Evolutionary conservation across 805 yeast species (phyloP).

Genomic region (Ogataea paradorogensis): DNA sequence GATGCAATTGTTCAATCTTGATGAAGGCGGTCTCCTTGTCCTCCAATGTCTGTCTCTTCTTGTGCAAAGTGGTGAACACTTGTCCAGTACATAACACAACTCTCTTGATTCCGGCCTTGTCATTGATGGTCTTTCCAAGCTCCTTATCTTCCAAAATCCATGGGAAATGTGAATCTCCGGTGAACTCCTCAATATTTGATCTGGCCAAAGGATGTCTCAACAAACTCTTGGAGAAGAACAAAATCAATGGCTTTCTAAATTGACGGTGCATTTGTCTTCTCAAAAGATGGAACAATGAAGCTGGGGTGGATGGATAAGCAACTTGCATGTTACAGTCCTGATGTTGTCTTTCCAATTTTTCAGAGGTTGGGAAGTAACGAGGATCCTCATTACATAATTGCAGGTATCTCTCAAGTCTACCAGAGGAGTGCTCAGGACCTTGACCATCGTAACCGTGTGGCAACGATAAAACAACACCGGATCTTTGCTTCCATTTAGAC

Average conservation of each 20-base stretch:
- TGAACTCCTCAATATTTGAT: conserved; percentile 77
- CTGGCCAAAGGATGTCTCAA: conserved; percentile 98
- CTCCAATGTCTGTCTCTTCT: conserved; percentile 75
- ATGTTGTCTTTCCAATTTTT: conserved; percentile 92
- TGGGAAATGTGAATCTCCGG: conserved; percentile 87
- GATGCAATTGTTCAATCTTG: conserved; percentile 92
- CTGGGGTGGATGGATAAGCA: conserved; percentile 97
- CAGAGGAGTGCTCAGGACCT: conserved; percentile 99
- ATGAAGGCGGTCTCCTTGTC: conserved; percentile 85
- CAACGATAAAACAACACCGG: conserved; percentile 89
- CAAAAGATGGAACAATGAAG: conserved; percentile 91
- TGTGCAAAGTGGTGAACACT: conserved; percentile 88
- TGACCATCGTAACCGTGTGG: conserved; percentile 99
- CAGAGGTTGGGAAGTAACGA: conserved; percentile 86
- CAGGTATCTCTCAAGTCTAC: conserved; percentile 94
- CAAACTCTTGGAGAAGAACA: conserved; percentile 89
- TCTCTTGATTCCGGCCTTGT: conserved; percentile 83
- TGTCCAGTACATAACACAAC: conserved; percentile 86
- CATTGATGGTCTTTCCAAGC: conserved; percentile 71
- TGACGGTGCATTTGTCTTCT: conserved; percentile 99
- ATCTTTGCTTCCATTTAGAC: conserved; percentile 98
- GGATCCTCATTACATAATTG: conserved; percentile 96
- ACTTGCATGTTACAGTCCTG: conserved; percentile 98
- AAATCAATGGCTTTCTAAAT: conserved; percentile 86
- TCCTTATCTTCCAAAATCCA: conserved; percentile 95